Percentiles rank a stretch among this genome's conserved stretches.
Conservation (phyloP, 768 basidiomycete species). For the Auriscalpium microsporum region DNA sequence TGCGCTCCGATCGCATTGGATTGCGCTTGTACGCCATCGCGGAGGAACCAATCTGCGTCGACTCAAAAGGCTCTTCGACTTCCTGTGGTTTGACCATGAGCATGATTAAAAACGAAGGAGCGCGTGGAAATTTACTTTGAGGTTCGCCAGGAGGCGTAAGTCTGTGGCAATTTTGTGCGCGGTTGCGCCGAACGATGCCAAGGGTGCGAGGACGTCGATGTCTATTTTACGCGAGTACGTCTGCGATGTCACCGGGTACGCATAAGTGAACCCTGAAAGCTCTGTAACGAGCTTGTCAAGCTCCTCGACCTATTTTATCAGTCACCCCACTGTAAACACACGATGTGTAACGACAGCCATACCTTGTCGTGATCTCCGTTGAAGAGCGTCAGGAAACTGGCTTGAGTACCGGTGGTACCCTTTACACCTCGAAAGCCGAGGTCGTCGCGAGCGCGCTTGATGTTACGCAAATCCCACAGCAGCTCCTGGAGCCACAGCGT, state of each 20-base stretch:
- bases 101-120: not conserved
- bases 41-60: slow-evolving; percentile 94
- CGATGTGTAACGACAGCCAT: not conserved
- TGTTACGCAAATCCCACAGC: slow-evolving; percentile 91
- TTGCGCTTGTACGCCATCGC: slow-evolving; percentile 99
- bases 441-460: slow-evolving; percentile 83
- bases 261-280: slow-evolving; percentile 86
- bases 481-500: slow-evolving; percentile 95
- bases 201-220: slow-evolving; percentile 80
- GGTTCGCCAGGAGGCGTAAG: slow-evolving; percentile 84
- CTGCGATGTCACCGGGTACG: slow-evolving; percentile 97
- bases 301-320: slow-evolving; percentile 57
- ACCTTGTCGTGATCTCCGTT: slow-evolving; percentile 94
- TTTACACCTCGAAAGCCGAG: slow-evolving; percentile 97
- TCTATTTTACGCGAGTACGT: slow-evolving; percentile 99
- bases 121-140: slow-evolving; percentile 49
- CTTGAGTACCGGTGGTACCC: slow-evolving; percentile 99
- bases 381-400: slow-evolving; percentile 88
- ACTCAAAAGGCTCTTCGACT: slow-evolving; percentile 98
- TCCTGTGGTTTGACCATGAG: slow-evolving; percentile 42
- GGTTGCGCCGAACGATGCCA: slow-evolving; percentile 86
- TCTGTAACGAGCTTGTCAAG: slow-evolving; percentile 86
- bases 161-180: slow-evolving; percentile 98
- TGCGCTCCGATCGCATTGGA: slow-evolving; percentile 97
- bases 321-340: not conserved